Conservation (phyloP, 2,329 filamentous ascomycete species). For the Arthroderma sp. region DNA sequence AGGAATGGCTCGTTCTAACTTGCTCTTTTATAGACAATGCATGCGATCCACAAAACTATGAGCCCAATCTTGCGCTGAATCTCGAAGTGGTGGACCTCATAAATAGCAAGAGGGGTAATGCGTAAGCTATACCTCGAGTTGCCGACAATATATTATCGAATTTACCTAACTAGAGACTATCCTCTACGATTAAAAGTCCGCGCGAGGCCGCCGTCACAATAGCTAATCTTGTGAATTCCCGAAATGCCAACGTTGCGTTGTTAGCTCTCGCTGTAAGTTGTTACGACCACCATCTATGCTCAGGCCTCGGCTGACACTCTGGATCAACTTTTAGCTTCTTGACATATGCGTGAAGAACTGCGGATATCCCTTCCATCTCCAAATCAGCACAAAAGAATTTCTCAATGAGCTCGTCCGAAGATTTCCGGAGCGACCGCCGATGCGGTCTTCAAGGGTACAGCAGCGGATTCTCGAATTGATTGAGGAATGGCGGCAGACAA, state of each 20-base stretch:
- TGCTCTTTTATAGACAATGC: constrained; percentile 52
- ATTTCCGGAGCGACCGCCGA: constrained; percentile 84
- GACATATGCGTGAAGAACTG: constrained; percentile 99
- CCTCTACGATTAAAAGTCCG: constrained; percentile 37
- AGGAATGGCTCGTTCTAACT: no score
- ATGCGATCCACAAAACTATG: constrained; percentile 93
- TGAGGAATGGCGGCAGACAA: constrained; percentile 95
- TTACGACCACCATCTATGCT: background rate
- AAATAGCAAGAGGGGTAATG: constrained; percentile 92
- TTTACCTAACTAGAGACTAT: no score
- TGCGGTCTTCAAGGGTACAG: constrained; percentile 77
- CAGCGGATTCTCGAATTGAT: constrained; percentile 87
- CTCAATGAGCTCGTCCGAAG: constrained; percentile 93
- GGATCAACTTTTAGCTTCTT: constrained; percentile 47
- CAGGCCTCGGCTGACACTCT: constrained; percentile 2
- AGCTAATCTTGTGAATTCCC: constrained; percentile 88
- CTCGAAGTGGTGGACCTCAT: constrained; percentile 94
- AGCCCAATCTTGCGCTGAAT: constrained; percentile 90
- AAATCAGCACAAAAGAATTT: constrained; percentile 98
- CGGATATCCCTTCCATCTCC: constrained; percentile 95
- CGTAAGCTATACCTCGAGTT: constrained; percentile 35
- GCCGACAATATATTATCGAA: no score
- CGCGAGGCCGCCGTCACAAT: constrained; percentile 90
- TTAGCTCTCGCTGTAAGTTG: constrained; percentile 58
- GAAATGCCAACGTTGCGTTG: constrained; percentile 88